Percentiles rank a stretch among this genome's conserved stretches.
These are phyloP conservation scores for Fusarium bulbicola DNA, from an alignment of 2,329 filamentous ascomycete species.

Conservation along the genomic window DNA sequence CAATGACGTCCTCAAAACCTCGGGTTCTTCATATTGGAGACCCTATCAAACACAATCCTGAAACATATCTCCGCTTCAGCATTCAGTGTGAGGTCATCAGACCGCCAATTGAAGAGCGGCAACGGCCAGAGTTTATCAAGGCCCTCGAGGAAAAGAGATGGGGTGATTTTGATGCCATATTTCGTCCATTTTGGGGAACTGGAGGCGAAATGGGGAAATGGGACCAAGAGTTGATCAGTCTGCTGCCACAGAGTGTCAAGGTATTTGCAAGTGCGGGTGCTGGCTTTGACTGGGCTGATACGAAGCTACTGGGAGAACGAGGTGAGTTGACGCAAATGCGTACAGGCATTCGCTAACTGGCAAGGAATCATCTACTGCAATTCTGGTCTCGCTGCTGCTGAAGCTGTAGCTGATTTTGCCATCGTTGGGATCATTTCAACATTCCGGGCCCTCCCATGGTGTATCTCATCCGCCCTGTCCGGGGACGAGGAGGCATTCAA, in stretches of 20 bases:
- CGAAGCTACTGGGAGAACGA: slow-evolving; percentile 65
- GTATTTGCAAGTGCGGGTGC: slow-evolving; percentile 73
- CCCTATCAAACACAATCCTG: slow-evolving; percentile 59
- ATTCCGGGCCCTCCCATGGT: slow-evolving; percentile 75
- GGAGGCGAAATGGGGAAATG: slow-evolving; percentile 74
- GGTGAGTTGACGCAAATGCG: slow-evolving; percentile 50
- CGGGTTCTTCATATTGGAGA: slow-evolving; percentile 82
- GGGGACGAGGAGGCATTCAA: slow-evolving; percentile 54
- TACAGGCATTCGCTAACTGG: not conserved
- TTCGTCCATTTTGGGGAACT: slow-evolving; percentile 70
- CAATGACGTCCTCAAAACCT: slow-evolving; percentile 46
- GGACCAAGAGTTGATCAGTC: slow-evolving; percentile 66
- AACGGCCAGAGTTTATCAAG: slow-evolving; percentile 58
- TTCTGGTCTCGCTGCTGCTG: slow-evolving; percentile 73
- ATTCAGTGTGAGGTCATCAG: slow-evolving; percentile 59
- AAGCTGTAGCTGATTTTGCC: slow-evolving; percentile 77
- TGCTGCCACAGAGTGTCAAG: slow-evolving; percentile 64
- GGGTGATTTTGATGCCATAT: slow-evolving; percentile 64
- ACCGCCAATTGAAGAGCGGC: slow-evolving; percentile 60
- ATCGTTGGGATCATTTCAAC: slow-evolving; percentile 74
- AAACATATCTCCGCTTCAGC: slow-evolving; percentile 56
- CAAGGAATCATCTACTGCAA: slow-evolving; percentile 77
- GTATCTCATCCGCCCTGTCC: slow-evolving; percentile 62
- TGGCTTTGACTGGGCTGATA: slow-evolving; percentile 74
- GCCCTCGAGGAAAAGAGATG: slow-evolving; percentile 61